Evolutionary conservation across 1,284 basidiomycete genomes (phyloP), one percentile per base, ranked within the genome.

Genomic region (Moniliophthora roreri): DNA sequence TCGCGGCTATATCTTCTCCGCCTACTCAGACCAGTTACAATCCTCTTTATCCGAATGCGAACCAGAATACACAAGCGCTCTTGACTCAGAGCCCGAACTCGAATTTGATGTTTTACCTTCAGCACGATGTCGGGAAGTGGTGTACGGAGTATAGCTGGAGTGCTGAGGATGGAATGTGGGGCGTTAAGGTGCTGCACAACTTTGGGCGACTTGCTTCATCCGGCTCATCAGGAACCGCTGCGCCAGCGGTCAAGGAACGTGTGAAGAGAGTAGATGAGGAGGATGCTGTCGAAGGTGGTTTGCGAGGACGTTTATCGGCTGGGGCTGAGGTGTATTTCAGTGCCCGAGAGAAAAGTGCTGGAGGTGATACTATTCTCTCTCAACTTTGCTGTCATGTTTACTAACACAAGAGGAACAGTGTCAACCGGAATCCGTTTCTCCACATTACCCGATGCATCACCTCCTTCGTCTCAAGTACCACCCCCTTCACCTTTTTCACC

Each of bases 291-390:
- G 91, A 92, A 57, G 93, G 92, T 39, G 95, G 95, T 0, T 72
- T 98, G 39, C 88, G 87, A 62, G 95, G 95, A 0, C 80, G 95
- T 9, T 84, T 98, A 55, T 94, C 91, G 2, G 87, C 93, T 3
- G 96, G 96, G 20, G 96, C 93, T 9, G 96, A 99, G 67, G 72
- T 98, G 9, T 99, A 98, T 69, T 84, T 98, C 63, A 96, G 93
- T 58, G 88, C 92, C 2, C 93, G 92, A 64, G 94, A 98, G 70
- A 85, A 88, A 62, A 96, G 93, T 63, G 93, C 93, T 0, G 96
- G 96, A 62, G 84, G 93, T 94, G 60, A 69, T 23, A 18, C 36
- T 45, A 24, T 16, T 48, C 24, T 53, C 21, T 53, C 18, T 52
- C 44, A 48, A 32, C 28, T 6, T 32, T 32, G 28, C 45, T 24